Percentiles rank a stretch among this genome's conserved stretches.
Conservation (phyloP, 352 stramenopile species). For the Discostella stelligera region DNA sequence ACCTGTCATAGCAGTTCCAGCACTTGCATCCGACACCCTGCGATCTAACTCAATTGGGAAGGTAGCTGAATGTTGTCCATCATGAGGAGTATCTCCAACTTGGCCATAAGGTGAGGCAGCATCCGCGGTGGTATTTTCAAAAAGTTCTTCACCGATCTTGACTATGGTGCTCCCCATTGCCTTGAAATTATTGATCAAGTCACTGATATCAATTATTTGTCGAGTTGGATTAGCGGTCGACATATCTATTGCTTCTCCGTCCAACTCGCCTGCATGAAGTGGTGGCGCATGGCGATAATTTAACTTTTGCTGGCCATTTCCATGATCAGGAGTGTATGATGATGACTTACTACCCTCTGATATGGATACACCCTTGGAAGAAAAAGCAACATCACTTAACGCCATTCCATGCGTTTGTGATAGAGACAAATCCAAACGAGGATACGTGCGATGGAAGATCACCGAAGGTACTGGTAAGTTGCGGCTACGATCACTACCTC, state of each 20-base stretch:
- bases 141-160: background rate
- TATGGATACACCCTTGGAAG: background rate
- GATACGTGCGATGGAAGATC: conserved; percentile 45
- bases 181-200: background rate
- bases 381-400: background rate
- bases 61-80: background rate
- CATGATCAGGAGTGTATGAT: background rate
- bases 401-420: background rate
- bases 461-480: conserved; percentile 20
- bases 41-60: background rate
- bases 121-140: background rate
- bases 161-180: background rate
- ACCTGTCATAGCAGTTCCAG: background rate
- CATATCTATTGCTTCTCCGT: background rate
- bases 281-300: background rate
- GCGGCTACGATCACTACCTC: conserved; percentile 16
- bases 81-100: background rate
- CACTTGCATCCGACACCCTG: too few species aligned
- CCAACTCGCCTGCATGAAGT: background rate
- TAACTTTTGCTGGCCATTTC: background rate
- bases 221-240: background rate
- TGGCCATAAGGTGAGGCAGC: background rate
- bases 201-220: background rate
- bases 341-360: background rate
- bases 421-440: background rate